Conservation (phyloP, 2,329 filamentous ascomycete species). For the Fusarium nisikadoi region DNA sequence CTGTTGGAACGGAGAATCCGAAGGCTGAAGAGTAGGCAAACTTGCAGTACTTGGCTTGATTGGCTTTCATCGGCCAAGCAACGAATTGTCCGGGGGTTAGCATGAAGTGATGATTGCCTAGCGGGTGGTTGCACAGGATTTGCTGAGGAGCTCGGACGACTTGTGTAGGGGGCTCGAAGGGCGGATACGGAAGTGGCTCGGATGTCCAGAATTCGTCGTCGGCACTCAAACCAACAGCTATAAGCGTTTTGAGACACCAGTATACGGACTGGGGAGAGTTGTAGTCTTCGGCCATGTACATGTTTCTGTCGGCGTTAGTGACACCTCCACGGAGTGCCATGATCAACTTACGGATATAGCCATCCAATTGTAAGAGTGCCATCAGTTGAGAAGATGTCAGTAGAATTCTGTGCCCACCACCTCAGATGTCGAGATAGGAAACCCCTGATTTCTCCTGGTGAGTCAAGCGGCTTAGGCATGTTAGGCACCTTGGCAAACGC, state of each 20-base stretch:
- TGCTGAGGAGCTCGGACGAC: slow-evolving; percentile 51
- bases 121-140: slow-evolving; percentile 54
- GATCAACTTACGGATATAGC: slow-evolving; percentile 44
- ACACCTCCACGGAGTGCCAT: accelerated
- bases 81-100: slow-evolving; percentile 55
- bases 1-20: slow-evolving; percentile 56
- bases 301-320: slow-evolving; percentile 50
- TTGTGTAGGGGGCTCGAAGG: background rate
- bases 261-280: slow-evolving; percentile 67
- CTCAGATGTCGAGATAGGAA: slow-evolving; percentile 60
- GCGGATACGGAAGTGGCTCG: slow-evolving; percentile 48
- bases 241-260: slow-evolving; percentile 63
- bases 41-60: slow-evolving; percentile 58
- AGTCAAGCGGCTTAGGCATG: slow-evolving; percentile 51
- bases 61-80: slow-evolving; percentile 52
- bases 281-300: slow-evolving; percentile 66
- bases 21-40: slow-evolving; percentile 62
- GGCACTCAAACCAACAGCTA: slow-evolving; percentile 52
- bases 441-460: slow-evolving; percentile 57
- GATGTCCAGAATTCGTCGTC: slow-evolving; percentile 58
- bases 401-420: slow-evolving; percentile 58
- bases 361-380: slow-evolving; percentile 61
- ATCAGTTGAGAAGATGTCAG: slow-evolving; percentile 59
- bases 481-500: slow-evolving; percentile 54
- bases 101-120: slow-evolving; percentile 54